Conservation (phyloP, 176 grass and related monocot species). For the Carex cristatella region DNA sequence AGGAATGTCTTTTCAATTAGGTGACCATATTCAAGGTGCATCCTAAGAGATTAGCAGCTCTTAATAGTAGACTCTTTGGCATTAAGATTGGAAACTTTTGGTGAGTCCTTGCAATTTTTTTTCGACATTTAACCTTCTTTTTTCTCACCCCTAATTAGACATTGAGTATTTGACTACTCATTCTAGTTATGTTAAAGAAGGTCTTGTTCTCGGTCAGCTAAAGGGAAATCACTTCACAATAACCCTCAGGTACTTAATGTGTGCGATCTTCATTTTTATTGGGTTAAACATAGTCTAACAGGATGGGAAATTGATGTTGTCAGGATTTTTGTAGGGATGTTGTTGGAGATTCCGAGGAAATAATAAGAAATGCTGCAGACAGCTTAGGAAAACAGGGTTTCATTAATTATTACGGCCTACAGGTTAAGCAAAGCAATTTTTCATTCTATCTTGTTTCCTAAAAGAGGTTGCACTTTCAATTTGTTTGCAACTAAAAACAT, state of each 20-base stretch:
- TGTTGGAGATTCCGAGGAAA: slow-evolving; percentile 62
- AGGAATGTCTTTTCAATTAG: slow-evolving; percentile 36
- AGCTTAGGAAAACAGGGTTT: slow-evolving; percentile 76
- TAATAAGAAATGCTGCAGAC: slow-evolving; percentile 65
- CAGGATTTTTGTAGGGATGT: slow-evolving; percentile 51
- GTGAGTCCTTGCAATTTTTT: slow-evolving; percentile 30
- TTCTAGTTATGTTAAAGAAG: slow-evolving; percentile 85
- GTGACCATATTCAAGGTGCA: slow-evolving; percentile 89
- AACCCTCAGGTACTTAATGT: slow-evolving; percentile 61
- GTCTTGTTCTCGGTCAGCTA: slow-evolving; percentile 89
- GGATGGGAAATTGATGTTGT: slow-evolving; percentile 30
- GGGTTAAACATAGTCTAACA: slow-evolving; percentile 6
- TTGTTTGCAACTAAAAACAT: not conserved
- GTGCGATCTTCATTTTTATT: slow-evolving; percentile 20
- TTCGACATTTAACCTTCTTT: not conserved
- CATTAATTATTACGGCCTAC: slow-evolving; percentile 97
- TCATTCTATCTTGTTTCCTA: not conserved
- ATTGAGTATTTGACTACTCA: slow-evolving; percentile 27
- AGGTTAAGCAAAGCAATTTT: slow-evolving; percentile 36
- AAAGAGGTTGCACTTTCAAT: not conserved
- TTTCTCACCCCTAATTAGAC: slow-evolving; percentile 7
- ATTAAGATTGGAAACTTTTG: slow-evolving; percentile 91
- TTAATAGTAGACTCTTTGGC: slow-evolving; percentile 82
- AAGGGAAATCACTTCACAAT: slow-evolving; percentile 86
- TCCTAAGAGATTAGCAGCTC: slow-evolving; percentile 62